These are phyloP conservation scores for Anisodus acutangulus DNA, from an alignment of 257 asterid genomes.

Conservation along the genomic window DNA sequence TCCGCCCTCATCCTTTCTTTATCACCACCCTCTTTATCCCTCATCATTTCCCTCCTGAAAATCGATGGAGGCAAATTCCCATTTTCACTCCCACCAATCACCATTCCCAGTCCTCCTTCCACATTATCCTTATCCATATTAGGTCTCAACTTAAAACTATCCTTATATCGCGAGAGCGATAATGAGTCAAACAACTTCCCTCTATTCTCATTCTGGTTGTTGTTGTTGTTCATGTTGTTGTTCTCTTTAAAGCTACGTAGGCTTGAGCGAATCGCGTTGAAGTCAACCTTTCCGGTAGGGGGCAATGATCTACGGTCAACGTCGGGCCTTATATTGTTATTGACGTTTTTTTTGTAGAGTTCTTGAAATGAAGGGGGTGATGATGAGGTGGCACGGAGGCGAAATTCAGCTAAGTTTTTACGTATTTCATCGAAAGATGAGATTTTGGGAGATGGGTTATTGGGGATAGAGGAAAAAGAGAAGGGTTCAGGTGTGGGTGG, in stretches of 20 bases:
- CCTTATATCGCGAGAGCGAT: neutral
- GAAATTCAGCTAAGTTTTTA: constrained; percentile 35
- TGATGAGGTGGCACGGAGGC: constrained; percentile 36
- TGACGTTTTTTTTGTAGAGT: constrained; percentile 40
- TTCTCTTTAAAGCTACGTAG: constrained; percentile 16
- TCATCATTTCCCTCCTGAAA: constrained; percentile 32
- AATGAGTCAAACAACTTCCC: neutral
- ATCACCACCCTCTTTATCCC: constrained; percentile 15
- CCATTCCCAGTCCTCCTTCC: neutral
- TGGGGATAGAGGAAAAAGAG: constrained; percentile 12
- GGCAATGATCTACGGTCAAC: neutral
- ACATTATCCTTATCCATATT: neutral
- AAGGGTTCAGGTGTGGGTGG: neutral
- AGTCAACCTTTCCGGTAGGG: neutral
- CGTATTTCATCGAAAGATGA: constrained; percentile 15
- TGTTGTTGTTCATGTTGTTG: too few species aligned
- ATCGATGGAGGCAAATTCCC: constrained; percentile 19
- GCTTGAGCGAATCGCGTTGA: constrained; percentile 33
- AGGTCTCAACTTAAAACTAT: constrained; percentile 8
- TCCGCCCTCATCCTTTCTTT: neutral
- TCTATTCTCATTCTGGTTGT: neutral
- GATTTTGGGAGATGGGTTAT: neutral
- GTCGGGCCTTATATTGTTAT: neutral
- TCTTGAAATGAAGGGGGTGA: constrained; percentile 46
- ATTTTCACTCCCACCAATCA: constrained; percentile 27